A percentile compares a stretch with the other conserved stretches of the same genome.
These are phyloP conservation scores for Solanum ossicruentum DNA, from an alignment of 257 asterid genomes.

Conservation along the genomic window DNA sequence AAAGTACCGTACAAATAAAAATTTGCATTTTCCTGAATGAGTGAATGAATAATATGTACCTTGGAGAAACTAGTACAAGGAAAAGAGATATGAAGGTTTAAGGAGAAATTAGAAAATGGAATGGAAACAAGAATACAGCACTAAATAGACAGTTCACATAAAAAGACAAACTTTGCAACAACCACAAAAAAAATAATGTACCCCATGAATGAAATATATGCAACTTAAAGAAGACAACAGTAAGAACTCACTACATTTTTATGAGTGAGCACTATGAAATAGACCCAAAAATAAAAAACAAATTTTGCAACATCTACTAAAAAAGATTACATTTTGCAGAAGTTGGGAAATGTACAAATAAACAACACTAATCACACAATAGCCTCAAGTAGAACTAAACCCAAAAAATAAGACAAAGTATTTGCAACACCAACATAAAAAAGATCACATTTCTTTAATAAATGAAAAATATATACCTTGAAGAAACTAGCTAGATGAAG, in stretches of 20 bases:
- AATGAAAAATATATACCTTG: not conserved
- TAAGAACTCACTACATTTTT: not conserved
- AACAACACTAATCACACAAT: not conserved
- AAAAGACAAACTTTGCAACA: not conserved
- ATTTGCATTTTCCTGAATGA: not conserved
- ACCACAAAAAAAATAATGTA: not conserved
- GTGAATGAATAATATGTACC: not conserved
- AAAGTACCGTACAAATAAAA: not conserved
- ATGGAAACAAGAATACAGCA: not conserved
- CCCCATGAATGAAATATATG: not conserved
- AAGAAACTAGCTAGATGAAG: not conserved
- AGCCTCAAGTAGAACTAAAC: not conserved
- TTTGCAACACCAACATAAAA: not conserved
- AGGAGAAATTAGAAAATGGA: not conserved
- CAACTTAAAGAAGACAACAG: not conserved
- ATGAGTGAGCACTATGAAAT: not conserved
- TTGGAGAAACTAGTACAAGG: not conserved
- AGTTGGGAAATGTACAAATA: not conserved
- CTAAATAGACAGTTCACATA: not conserved
- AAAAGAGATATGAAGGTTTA: not conserved
- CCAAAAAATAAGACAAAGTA: not conserved
- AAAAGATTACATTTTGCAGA: not conserved
- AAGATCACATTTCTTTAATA: not conserved
- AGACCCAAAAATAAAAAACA: not conserved
- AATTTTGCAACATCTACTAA: not conserved